These are phyloP conservation scores for Schizophyllum commune DNA, from an alignment of 1,284 basidiomycete genomes.

Conservation along the genomic window DNA sequence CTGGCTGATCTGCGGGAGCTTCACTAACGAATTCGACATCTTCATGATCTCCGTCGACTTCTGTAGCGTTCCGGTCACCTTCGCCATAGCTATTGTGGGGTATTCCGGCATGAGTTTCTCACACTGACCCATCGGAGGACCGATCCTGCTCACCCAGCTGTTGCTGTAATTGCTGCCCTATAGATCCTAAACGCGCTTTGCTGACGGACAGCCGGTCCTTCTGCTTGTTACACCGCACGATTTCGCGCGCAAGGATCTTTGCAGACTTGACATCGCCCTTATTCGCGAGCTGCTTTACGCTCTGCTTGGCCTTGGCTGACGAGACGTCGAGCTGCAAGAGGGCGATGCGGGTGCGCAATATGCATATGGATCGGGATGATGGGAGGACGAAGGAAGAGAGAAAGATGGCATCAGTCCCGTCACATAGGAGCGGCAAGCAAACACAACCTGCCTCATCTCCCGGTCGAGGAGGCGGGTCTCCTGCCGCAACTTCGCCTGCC, in stretches of 20 bases:
- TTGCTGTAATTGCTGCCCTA: conserved; percentile 85
- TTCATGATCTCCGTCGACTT: conserved; percentile 99
- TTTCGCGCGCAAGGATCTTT: conserved; percentile 84
- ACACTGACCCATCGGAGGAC: too few relatives aligned
- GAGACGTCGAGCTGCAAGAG: conserved; percentile 70
- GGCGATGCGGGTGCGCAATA: not conserved
- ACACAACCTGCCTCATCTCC: conserved; percentile 86
- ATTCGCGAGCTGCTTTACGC: conserved; percentile 85
- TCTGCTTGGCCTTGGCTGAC: conserved; percentile 72
- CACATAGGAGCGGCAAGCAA: conserved; percentile 9
- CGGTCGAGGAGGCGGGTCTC: conserved; percentile 81
- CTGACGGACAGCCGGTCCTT: conserved; percentile 87
- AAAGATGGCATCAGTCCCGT: conserved; percentile 16
- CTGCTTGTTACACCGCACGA: conserved; percentile 94
- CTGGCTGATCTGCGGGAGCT: conserved; percentile 86
- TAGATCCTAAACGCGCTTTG: conserved; percentile 91
- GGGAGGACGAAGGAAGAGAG: conserved; percentile 1
- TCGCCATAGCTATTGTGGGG: conserved; percentile 78
- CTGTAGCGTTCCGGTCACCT: conserved; percentile 94
- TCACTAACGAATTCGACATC: conserved; percentile 87
- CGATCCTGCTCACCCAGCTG: conserved; percentile 73
- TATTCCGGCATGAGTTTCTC: not conserved
- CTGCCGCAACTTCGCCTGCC: conserved; percentile 79
- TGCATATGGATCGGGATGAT: not conserved
- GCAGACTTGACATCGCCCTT: conserved; percentile 94